Conservation (phyloP, 768 basidiomycete genomes). For the Panellus pusillus region DNA sequence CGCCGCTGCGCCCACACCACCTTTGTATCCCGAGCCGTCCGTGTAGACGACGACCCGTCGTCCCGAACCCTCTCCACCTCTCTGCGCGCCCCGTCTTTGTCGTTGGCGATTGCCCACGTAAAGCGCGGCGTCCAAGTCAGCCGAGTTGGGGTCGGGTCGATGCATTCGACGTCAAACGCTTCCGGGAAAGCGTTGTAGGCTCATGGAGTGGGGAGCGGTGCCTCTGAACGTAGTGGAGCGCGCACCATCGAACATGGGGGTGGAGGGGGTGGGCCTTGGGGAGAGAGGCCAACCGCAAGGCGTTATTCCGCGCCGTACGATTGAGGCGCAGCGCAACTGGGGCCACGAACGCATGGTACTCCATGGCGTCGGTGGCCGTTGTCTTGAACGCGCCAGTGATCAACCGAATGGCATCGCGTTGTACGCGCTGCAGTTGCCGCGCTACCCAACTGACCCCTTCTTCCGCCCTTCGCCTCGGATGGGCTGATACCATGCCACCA, state of each 20-base stretch:
- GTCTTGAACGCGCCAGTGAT: slow-evolving; percentile 17
- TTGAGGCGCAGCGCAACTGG: slow-evolving; percentile 15
- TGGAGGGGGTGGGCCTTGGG: slow-evolving; percentile 3
- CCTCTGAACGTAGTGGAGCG: neutral
- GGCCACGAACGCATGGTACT: slow-evolving; percentile 16
- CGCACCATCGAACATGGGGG: neutral
- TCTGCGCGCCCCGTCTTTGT: neutral
- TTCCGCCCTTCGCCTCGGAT: neutral
- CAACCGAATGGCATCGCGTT: neutral
- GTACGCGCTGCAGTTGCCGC: slow-evolving; percentile 1
- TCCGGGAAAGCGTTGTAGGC: neutral
- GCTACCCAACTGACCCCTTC: neutral
- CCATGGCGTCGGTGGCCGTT: slow-evolving; percentile 15
- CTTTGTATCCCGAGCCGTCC: slow-evolving; percentile 19
- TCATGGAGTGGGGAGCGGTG: slow-evolving; percentile 2
- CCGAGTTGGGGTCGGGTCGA: neutral
- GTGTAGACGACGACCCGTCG: slow-evolving; percentile 7
- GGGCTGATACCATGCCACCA: slow-evolving; percentile 15
- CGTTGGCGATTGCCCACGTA: neutral
- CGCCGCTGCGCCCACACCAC: slow-evolving; percentile 17
- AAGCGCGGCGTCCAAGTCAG: neutral
- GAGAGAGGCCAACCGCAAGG: neutral
- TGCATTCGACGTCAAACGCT: neutral
- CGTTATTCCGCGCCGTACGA: neutral
- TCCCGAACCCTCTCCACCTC: neutral